Evolutionary conservation across 2,329 filamentous ascomycete species (phyloP).

Genomic region (Exophiala calicioides): DNA sequence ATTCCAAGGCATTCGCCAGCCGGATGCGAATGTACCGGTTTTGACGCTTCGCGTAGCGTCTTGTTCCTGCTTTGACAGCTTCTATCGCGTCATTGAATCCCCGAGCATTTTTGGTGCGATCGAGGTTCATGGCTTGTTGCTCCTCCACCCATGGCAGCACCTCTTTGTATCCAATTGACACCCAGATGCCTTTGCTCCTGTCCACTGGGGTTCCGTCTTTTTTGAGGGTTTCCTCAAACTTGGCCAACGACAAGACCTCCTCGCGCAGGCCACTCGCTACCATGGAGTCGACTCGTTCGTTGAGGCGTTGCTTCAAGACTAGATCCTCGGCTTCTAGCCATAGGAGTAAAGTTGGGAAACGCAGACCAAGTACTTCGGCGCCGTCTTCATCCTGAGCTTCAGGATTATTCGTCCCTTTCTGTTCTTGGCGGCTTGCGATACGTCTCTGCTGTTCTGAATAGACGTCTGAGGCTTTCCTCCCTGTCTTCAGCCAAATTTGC

Average conservation of each 20-base stretch:
- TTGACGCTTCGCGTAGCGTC: constrained; percentile 85
- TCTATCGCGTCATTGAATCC: constrained; percentile 57
- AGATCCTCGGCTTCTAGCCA: constrained; percentile 81
- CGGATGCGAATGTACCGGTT: constrained; percentile 84
- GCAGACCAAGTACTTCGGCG: constrained; percentile 38
- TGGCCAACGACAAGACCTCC: constrained; percentile 54
- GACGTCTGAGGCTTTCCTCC: constrained; percentile 77
- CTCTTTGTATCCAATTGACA: constrained; percentile 95
- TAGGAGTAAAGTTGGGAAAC: constrained; percentile 68
- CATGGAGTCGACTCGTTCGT: constrained; percentile 83
- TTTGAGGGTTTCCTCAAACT: constrained; percentile 35
- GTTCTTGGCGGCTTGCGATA: background rate
- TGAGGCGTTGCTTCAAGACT: constrained; percentile 67
- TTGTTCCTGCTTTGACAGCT: constrained; percentile 76
- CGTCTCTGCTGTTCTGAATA: constrained; percentile 70
- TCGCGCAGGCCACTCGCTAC: constrained; percentile 63
- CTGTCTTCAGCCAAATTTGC: constrained; percentile 84
- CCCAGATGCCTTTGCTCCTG: constrained; percentile 83
- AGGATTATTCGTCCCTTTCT: background rate
- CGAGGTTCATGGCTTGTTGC: constrained; percentile 24
- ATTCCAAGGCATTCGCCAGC: constrained; percentile 67
- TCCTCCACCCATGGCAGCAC: constrained; percentile 69
- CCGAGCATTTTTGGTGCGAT: constrained; percentile 1
- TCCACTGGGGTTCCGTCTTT: constrained; percentile 62
- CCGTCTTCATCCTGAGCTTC: constrained; percentile 25